These are phyloP conservation scores for Xanthoparmelia taractica DNA, from an alignment of 495 filamentous ascomycete species.

Conservation along the genomic window DNA sequence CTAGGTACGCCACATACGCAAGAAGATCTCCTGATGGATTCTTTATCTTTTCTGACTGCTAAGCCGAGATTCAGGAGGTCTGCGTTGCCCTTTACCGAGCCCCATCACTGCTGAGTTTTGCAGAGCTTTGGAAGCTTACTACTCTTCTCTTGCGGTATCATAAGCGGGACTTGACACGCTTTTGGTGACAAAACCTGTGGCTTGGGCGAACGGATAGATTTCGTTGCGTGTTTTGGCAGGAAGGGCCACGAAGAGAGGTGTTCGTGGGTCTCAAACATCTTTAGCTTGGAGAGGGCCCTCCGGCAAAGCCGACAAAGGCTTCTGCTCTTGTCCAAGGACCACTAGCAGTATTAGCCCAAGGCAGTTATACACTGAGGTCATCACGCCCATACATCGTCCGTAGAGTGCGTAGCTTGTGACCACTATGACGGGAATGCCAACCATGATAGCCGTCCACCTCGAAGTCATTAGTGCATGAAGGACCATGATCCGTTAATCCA, in stretches of 20 bases:
- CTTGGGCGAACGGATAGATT: neutral
- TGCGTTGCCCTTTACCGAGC: too few species aligned
- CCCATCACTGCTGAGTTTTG: neutral
- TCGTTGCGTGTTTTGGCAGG: neutral
- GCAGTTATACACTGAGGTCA: neutral
- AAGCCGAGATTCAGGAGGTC: too few species aligned
- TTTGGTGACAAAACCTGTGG: neutral
- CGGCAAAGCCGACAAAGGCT: neutral
- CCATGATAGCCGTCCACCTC: constrained; percentile 21
- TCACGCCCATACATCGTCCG: constrained; percentile 6
- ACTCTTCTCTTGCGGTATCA: neutral
- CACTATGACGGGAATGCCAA: constrained; percentile 18
- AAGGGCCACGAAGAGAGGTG: neutral
- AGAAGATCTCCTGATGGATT: too few species aligned
- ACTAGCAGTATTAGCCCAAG: constrained; percentile 11
- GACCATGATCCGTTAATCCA: too few species aligned
- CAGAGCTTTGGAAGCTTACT: neutral
- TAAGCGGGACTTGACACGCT: neutral
- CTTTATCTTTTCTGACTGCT: too few species aligned
- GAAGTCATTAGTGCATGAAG: neutral
- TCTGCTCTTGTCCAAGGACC: constrained; percentile 14
- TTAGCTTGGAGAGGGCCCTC: neutral
- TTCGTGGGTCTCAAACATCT: neutral
- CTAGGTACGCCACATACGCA: too few species aligned
- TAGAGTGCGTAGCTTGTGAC: constrained; percentile 23